These are phyloP conservation scores for Pichia occidentalis DNA, from an alignment of 805 yeast genomes.

Conservation along the genomic window DNA sequence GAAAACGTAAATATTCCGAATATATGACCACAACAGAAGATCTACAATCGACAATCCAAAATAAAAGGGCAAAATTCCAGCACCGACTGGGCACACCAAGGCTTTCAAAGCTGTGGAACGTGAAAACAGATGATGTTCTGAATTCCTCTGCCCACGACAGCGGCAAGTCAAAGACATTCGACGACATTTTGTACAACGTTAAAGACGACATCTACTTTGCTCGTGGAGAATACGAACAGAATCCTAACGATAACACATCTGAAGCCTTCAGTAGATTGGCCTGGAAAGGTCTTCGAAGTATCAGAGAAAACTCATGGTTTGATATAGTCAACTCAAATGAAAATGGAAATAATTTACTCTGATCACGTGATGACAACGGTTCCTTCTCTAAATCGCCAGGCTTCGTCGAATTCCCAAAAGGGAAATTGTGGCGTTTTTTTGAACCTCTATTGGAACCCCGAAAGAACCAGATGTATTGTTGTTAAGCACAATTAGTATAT, in stretches of 20 bases:
- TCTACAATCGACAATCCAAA: not conserved
- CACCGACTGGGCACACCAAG: conserved; percentile 26
- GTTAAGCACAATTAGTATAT: no score
- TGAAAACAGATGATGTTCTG: no score
- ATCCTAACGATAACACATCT: not conserved
- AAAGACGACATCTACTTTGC: conserved; percentile 27
- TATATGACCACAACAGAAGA: conserved; percentile 12
- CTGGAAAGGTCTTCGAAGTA: conserved; percentile 25
- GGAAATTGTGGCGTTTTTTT: no score
- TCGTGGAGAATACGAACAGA: conserved; percentile 16
- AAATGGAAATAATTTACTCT: not conserved
- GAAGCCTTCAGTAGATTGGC: conserved; percentile 16
- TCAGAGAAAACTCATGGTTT: conserved; percentile 18
- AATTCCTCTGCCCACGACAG: conserved; percentile 7
- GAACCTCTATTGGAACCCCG: no score
- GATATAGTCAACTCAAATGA: conserved; percentile 12
- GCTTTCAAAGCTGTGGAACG: conserved; percentile 25
- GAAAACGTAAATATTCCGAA: conserved; percentile 23
- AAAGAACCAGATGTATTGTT: no score
- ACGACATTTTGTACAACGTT: conserved; percentile 20
- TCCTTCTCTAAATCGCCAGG: no score
- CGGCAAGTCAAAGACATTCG: conserved; percentile 1
- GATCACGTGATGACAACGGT: no score
- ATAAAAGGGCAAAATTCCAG: conserved; percentile 20
- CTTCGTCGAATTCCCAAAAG: no score